These are phyloP conservation scores for Boletus reticuloceps DNA, from an alignment of 768 basidiomycete genomes.

Conservation along the genomic window DNA sequence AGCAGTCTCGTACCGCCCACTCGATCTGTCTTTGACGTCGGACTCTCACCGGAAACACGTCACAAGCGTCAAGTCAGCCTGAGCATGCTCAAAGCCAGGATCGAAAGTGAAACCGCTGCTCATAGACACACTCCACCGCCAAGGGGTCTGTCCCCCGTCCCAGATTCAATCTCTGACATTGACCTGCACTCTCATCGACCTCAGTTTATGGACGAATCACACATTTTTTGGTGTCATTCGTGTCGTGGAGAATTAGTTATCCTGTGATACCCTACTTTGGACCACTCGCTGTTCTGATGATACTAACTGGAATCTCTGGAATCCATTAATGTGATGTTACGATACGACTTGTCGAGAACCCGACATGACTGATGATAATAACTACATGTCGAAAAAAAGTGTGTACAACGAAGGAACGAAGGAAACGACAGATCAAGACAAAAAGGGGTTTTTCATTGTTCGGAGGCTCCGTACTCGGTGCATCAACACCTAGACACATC, in stretches of 20 bases:
- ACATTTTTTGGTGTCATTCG: slow-evolving; percentile 86
- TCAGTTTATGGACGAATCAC: slow-evolving; percentile 84
- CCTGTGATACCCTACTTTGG: slow-evolving; percentile 34
- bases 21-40: slow-evolving; percentile 64
- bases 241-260: slow-evolving; percentile 83
- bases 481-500: slow-evolving; percentile 45
- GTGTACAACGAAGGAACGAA: slow-evolving; percentile 1
- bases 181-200: slow-evolving; percentile 39
- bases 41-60: slow-evolving; percentile 68
- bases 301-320: slow-evolving; percentile 18
- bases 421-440: slow-evolving; percentile 4
- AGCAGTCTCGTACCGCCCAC: slow-evolving; percentile 37
- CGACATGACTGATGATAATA: neutral
- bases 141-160: slow-evolving; percentile 55
- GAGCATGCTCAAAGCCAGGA: slow-evolving; percentile 88
- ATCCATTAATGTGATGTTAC: slow-evolving; percentile 21
- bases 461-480: slow-evolving; percentile 32
- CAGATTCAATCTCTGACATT: slow-evolving; percentile 24
- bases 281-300: neutral
- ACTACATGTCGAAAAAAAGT: neutral
- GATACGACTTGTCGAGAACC: slow-evolving; percentile 6
- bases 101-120: slow-evolving; percentile 70
- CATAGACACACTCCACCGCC: slow-evolving; percentile 49
- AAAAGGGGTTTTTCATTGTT: slow-evolving; percentile 15
- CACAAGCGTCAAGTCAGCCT: slow-evolving; percentile 84